phyloP scores from a whole-genome alignment of 106 monocot species.

The Apostasia shenzhenica region DNA sequence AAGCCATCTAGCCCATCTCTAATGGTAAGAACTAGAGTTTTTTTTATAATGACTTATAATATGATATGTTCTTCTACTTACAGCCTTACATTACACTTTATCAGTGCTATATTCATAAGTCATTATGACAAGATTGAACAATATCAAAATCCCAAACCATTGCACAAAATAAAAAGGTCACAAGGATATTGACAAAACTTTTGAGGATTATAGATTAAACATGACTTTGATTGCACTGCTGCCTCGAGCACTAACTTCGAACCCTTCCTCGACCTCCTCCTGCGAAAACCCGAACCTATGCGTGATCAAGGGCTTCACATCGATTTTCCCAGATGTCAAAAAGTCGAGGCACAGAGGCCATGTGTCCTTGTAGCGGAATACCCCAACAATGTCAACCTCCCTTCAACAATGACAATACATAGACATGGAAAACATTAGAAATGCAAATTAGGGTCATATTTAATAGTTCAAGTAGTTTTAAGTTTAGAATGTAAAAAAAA shows the following conservation, averaged over 20 bases:
- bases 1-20: not conserved
- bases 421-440: not conserved
- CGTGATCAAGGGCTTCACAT: conserved; percentile 93
- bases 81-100: not conserved
- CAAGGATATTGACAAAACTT: not conserved
- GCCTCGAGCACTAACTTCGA: conserved; percentile 84
- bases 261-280: conserved; percentile 86
- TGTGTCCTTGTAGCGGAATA: conserved; percentile 94
- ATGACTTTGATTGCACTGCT: conserved; percentile 90
- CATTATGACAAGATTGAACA: not conserved
- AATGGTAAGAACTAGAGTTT: too few species aligned
- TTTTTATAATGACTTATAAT: not conserved
- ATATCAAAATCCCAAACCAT: not conserved
- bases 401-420: conserved; percentile 20
- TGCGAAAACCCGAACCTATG: conserved; percentile 95
- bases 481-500: too few species aligned
- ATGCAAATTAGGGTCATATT: not conserved
- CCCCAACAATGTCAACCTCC: conserved; percentile 83
- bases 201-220: conserved; percentile 64
- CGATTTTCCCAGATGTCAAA: conserved; percentile 68
- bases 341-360: conserved; percentile 92
- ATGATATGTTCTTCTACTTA: not conserved
- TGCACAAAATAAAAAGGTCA: not conserved
- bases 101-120: not conserved
- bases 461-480: not conserved